Percentiles rank a stretch among this genome's conserved stretches.
These are phyloP conservation scores for Grigorovia yakushimaensis DNA, from an alignment of 805 yeast genomes.

Conservation along the genomic window DNA sequence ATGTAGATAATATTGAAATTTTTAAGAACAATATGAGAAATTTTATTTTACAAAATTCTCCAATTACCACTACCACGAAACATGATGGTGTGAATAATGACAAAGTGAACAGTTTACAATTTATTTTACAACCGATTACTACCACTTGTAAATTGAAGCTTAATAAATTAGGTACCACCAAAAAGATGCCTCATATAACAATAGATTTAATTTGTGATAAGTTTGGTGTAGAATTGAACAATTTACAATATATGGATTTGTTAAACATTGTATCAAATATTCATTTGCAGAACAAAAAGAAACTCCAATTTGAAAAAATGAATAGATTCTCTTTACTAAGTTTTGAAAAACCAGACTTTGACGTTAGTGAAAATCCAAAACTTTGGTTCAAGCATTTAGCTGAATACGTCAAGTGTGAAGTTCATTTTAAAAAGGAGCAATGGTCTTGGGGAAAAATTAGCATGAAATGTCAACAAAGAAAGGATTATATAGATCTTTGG, in stretches of 20 bases:
- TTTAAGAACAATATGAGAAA: background rate
- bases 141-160: constrained; percentile 78
- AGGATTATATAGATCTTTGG: constrained; percentile 59
- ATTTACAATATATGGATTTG: constrained; percentile 74
- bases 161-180: constrained; percentile 70
- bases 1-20: background rate
- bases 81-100: background rate
- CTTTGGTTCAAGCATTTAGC: constrained; percentile 83
- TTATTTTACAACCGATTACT: constrained; percentile 73
- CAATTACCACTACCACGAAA: background rate
- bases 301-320: background rate
- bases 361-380: constrained; percentile 49
- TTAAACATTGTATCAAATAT: constrained; percentile 73
- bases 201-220: constrained; percentile 78
- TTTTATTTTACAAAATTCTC: background rate
- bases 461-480: constrained; percentile 62
- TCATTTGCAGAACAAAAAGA: constrained; percentile 59
- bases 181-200: constrained; percentile 54
- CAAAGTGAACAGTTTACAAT: constrained; percentile 31
- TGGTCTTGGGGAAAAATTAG: constrained; percentile 87
- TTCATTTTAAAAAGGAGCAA: constrained; percentile 67
- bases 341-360: constrained; percentile 60
- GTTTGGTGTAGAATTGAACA: constrained; percentile 76
- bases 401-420: constrained; percentile 61
- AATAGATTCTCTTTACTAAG: constrained; percentile 44